A percentile compares a stretch with the other conserved stretches of the same genome.
phyloP scores from a whole-genome alignment of 495 filamentous ascomycete genomes.

The Ramalina intermedia region DNA sequence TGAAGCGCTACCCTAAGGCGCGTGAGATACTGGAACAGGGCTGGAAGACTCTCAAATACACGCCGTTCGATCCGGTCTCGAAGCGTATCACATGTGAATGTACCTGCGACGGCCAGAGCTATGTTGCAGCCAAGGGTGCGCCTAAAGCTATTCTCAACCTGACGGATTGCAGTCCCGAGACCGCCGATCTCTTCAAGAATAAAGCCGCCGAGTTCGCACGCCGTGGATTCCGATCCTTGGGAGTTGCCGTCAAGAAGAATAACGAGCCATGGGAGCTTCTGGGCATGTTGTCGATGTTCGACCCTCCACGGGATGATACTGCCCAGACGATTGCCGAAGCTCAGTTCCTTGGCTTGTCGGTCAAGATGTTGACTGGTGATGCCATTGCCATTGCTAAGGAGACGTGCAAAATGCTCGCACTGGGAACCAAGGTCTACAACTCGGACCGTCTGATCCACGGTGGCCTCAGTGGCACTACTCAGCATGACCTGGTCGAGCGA shows the following conservation, averaged over 20 bases:
- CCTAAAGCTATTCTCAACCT: conserved; percentile 60
- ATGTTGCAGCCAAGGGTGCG: conserved; percentile 57
- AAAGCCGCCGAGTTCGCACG: conserved; percentile 62
- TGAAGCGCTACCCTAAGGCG: conserved; percentile 60
- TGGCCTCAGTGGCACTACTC: conserved; percentile 56
- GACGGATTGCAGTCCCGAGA: conserved; percentile 48
- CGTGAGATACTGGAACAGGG: conserved; percentile 53
- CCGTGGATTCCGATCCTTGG: conserved; percentile 69
- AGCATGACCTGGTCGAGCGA: conserved; percentile 63
- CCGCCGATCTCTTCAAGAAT: conserved; percentile 48
- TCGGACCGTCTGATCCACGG: conserved; percentile 60
- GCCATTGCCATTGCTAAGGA: conserved; percentile 68
- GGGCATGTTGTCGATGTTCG: conserved; percentile 68
- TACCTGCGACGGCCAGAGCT: conserved; percentile 51
- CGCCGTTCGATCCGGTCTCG: conserved; percentile 64
- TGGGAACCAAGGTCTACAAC: conserved; percentile 68
- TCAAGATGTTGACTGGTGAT: conserved; percentile 73
- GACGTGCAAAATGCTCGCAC: conserved; percentile 67
- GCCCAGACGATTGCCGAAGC: conserved; percentile 66
- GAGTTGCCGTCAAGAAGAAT: conserved; percentile 57
- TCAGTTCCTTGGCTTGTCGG: conserved; percentile 59
- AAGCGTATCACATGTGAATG: conserved; percentile 61
- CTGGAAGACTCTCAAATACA: conserved; percentile 64
- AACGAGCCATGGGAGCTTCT: conserved; percentile 53
- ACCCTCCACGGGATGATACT: conserved; percentile 64